Evolutionary conservation across 202 grass and related monocot species (phyloP).

Genomic region (Schoenoplectus triqueter): DNA sequence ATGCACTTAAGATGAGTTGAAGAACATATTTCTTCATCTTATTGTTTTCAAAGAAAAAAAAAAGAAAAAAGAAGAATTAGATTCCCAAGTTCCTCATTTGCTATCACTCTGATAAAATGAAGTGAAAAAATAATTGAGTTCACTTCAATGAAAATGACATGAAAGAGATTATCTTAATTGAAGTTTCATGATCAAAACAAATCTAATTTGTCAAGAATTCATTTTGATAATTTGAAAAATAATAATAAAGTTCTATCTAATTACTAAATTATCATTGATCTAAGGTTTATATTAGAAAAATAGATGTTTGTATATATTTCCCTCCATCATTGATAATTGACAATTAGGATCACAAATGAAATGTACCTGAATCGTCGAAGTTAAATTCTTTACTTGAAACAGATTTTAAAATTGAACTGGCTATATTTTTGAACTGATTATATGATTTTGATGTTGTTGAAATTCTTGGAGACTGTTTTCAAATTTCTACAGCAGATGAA

Average conservation of each 20-base stretch:
- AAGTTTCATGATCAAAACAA: no score
- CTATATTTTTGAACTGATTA: no score
- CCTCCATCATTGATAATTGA: neutral
- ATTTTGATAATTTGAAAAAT: no score
- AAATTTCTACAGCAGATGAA: neutral
- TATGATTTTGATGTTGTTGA: neutral
- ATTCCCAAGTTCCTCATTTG: neutral
- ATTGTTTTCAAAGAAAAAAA: neutral
- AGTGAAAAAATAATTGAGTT: no score
- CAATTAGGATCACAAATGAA: neutral
- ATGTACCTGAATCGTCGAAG: neutral
- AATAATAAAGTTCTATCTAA: no score
- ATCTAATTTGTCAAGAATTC: no score
- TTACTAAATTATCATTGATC: no score
- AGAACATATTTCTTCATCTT: neutral
- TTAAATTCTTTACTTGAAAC: neutral
- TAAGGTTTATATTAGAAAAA: no score
- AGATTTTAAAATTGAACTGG: neutral
- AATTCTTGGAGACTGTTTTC: slow-evolving; percentile 11
- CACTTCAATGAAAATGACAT: no score
- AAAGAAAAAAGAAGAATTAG: neutral
- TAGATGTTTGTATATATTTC: neutral
- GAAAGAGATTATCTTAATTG: no score
- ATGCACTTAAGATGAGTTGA: neutral
- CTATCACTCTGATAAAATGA: neutral